Conservation (phyloP, 768 basidiomycete genomes). For the Boletus eberwhitei region DNA sequence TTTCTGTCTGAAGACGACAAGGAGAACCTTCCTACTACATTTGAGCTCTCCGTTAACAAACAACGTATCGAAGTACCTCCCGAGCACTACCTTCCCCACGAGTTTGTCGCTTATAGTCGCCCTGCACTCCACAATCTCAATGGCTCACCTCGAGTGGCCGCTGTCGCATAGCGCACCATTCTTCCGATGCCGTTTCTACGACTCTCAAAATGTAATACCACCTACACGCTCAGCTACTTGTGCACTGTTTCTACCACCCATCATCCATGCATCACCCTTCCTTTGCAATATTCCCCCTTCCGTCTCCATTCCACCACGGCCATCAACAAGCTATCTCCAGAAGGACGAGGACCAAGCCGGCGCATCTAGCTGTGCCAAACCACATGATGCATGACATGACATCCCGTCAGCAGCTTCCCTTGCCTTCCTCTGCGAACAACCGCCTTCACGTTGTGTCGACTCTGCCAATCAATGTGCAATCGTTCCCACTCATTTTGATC, state of each 20-base stretch:
- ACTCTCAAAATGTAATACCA: slow-evolving; percentile 77
- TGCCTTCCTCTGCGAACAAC: slow-evolving; percentile 12
- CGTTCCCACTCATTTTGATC: slow-evolving; percentile 40
- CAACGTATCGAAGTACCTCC: slow-evolving; percentile 63
- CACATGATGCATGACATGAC: slow-evolving; percentile 13
- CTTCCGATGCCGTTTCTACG: slow-evolving; percentile 43
- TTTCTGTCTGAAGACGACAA: slow-evolving; percentile 70
- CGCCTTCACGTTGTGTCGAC: slow-evolving; percentile 14
- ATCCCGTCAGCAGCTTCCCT: slow-evolving; percentile 9
- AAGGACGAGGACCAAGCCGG: slow-evolving; percentile 15
- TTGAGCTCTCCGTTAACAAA: slow-evolving; percentile 73
- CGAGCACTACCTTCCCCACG: slow-evolving; percentile 77
- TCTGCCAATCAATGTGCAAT: slow-evolving; percentile 31
- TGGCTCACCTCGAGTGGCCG: slow-evolving; percentile 49
- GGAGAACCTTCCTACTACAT: slow-evolving; percentile 71
- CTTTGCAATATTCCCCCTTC: slow-evolving; percentile 58
- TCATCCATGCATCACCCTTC: slow-evolving; percentile 60
- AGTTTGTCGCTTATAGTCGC: slow-evolving; percentile 76
- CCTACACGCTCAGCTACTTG: slow-evolving; percentile 58
- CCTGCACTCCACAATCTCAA: slow-evolving; percentile 78
- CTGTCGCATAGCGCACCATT: slow-evolving; percentile 55
- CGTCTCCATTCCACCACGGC: slow-evolving; percentile 42
- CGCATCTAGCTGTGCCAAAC: slow-evolving; percentile 20
- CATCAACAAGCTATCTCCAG: slow-evolving; percentile 47
- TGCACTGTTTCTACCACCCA: slow-evolving; percentile 63